These are phyloP conservation scores for Sporothrix globosa DNA, from an alignment of 2,329 filamentous ascomycete genomes.

Conservation along the genomic window DNA sequence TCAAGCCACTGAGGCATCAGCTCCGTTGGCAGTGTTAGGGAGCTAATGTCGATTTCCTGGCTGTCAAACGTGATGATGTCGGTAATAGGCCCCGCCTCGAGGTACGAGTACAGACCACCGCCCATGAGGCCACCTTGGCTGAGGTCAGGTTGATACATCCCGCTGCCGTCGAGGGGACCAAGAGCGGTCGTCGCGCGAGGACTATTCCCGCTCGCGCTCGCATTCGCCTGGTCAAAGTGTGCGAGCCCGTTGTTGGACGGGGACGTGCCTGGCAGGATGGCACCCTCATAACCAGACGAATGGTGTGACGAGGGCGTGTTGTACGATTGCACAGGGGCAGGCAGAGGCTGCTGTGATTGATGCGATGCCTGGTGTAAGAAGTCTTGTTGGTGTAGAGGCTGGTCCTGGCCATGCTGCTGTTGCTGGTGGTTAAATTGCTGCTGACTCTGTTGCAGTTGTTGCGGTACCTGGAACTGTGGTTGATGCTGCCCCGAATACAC, in stretches of 20 bases:
- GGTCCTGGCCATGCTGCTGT: conserved; percentile 35
- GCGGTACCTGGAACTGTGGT: conserved; percentile 24
- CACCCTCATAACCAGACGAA: conserved; percentile 50
- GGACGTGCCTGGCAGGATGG: conserved; percentile 47
- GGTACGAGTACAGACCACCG: conserved; percentile 39
- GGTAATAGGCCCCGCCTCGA: conserved; percentile 44
- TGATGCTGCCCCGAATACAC: conserved; percentile 32
- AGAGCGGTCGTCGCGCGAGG: conserved; percentile 22
- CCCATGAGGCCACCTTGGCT: conserved; percentile 39
- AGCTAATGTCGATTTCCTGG: conserved; percentile 75
- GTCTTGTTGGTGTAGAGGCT: conserved; percentile 31
- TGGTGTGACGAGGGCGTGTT: conserved; percentile 49
- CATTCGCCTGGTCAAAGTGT: conserved; percentile 8
- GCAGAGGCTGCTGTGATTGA: conserved; percentile 37
- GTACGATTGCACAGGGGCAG: conserved; percentile 37
- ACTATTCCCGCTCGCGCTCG: conserved; percentile 19
- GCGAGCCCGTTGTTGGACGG: conserved; percentile 42
- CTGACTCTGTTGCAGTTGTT: conserved; percentile 16
- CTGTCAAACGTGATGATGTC: conserved; percentile 71
- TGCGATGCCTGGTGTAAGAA: neutral
- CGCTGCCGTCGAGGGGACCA: conserved; percentile 26
- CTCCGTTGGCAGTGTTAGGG: conserved; percentile 62
- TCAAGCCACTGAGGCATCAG: conserved; percentile 74
- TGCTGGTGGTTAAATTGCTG: conserved; percentile 20
- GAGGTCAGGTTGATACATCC: conserved; percentile 39